Percentiles rank a stretch among this genome's conserved stretches.
phyloP scores from a whole-genome alignment of 2,329 filamentous ascomycete species.

The Penicillium sp. region DNA sequence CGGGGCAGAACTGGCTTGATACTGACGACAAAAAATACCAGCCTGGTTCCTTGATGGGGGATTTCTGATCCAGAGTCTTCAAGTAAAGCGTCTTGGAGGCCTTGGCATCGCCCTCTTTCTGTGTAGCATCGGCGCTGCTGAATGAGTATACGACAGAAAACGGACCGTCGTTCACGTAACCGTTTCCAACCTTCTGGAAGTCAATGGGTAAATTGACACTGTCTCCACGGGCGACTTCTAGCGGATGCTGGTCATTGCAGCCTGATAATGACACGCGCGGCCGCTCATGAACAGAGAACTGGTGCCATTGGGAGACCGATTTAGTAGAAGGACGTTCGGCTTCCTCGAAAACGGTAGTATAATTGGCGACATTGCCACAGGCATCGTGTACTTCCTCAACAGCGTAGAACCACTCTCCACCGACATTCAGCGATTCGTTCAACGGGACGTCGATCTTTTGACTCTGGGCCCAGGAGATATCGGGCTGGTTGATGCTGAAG shows the following conservation, averaged over 20 bases:
- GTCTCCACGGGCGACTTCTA: slow-evolving; percentile 76
- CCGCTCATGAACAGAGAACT: slow-evolving; percentile 79
- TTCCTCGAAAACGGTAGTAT: slow-evolving; percentile 60
- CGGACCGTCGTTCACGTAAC: slow-evolving; percentile 55
- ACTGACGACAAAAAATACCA: slow-evolving; percentile 81
- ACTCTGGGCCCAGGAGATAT: slow-evolving; percentile 71
- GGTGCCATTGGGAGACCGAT: slow-evolving; percentile 62
- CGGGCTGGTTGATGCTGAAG: slow-evolving; percentile 47
- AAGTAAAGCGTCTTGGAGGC: slow-evolving; percentile 52
- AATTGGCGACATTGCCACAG: slow-evolving; percentile 79
- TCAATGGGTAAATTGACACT: slow-evolving; percentile 63
- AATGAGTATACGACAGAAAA: slow-evolving; percentile 78
- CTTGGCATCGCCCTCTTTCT: slow-evolving; percentile 54
- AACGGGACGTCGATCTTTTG: slow-evolving; percentile 73
- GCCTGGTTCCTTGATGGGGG: slow-evolving; percentile 68
- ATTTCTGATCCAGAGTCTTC: slow-evolving; percentile 56
- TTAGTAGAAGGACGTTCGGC: slow-evolving; percentile 56
- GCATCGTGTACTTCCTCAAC: slow-evolving; percentile 90
- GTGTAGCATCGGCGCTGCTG: slow-evolving; percentile 68
- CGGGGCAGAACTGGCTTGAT: slow-evolving; percentile 72
- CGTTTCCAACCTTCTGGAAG: slow-evolving; percentile 59
- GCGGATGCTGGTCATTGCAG: slow-evolving; percentile 72
- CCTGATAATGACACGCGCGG: slow-evolving; percentile 66
- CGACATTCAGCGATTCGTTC: slow-evolving; percentile 77
- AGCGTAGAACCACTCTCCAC: slow-evolving; percentile 81